Evolutionary conservation across 345 rosid genomes (phyloP), one percentile per base, ranked within the genome.

Genomic region (Pugionium cornutum): DNA sequence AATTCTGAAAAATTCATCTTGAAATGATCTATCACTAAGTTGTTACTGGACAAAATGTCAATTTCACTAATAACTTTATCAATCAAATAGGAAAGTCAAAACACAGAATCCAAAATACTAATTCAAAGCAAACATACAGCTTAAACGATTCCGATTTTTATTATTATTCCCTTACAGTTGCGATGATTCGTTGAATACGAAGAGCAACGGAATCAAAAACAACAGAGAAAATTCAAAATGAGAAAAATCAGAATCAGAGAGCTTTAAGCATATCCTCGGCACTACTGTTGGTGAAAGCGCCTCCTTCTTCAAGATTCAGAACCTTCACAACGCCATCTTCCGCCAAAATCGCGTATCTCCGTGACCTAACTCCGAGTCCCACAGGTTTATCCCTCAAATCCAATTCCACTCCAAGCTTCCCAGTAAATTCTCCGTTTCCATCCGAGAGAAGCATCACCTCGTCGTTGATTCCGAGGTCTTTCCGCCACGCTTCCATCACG

Each of bases 261-360:
- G 64, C 82, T 49, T 84, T 87, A 64, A 92, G 97, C 73, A 89
- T 80, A 54, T 92, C 91, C 69, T 92, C 95, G 26, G 97, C 98
- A 3, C 95, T 75, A 46, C 94, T 84, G 68, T 64, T 73, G n/a
- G 97, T 92, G 54, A 92, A 87, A 39, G 96, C 95, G 7, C 98
- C 98, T 1, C 97, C 97, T 68, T 92, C 94, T 75, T 92, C 96
- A 70, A 89, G 78, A 57, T 87, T 89, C 51, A 86, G 76, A 26
- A 89, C 84, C 80, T 87, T 92, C 18, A 92, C 91, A 5, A 89
- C 84, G 3, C 98, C 96, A 48, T 92, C 87, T 43, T 92, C 97
- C 0, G 88, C 92, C 58, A 92, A 65, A 8, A 92, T 81, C 30
- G 97, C 83, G 58, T 87, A 87, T 67, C 96, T 86, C 66, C 96